Evolutionary conservation across 371 early-diverging fungal genomes (phyloP), one percentile per base, ranked within the genome.

Genomic region (Nematocida ironsii): DNA sequence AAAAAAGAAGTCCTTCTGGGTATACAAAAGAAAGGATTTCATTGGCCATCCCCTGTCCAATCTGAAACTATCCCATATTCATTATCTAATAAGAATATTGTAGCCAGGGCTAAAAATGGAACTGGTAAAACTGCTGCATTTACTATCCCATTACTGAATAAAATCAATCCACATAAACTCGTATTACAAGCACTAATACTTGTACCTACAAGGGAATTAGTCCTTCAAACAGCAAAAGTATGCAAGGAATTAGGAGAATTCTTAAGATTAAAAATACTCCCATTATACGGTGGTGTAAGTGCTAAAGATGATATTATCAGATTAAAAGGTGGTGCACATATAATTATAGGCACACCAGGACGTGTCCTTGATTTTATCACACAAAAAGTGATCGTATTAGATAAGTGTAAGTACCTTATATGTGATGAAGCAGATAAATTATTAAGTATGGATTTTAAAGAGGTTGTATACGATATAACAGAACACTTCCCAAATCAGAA

Each of bases 401-500:
- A 81, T 33, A 58, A 74, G 23, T 73, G 93, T 82, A 86, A 90
- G 23, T 91, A 92, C 25, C 90, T 96, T 84, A 92, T 98, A 47
- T 93, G 96, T 93, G 99, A 97, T 85, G 99, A 97, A 85, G 96
- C 96, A 0, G 98, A 98, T 86, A 96, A 96, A 88, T 89, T 97
- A 39, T 89, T 97, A 45, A 92, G 93, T 55, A 92, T 93, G 33
- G 96, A 94, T 86, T 96, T 95, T 86, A 91, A 93, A 47, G 95
- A 95, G n/a, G 91, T 94, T 69, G 92, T 97, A 62, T 94, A 95
- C 87, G 92, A 94, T 84, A 85, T 97, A 68, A 90, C 96, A 66
- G 86, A 89, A 3, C 91, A 90, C 84, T 91, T 93, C 85, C 92
- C 93, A 33, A 88, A 89, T 48, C 89, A 91, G 48, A 91, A 93